phyloP scores from a whole-genome alignment of 495 filamentous ascomycete genomes.

The Talaromyces borbonicus region DNA sequence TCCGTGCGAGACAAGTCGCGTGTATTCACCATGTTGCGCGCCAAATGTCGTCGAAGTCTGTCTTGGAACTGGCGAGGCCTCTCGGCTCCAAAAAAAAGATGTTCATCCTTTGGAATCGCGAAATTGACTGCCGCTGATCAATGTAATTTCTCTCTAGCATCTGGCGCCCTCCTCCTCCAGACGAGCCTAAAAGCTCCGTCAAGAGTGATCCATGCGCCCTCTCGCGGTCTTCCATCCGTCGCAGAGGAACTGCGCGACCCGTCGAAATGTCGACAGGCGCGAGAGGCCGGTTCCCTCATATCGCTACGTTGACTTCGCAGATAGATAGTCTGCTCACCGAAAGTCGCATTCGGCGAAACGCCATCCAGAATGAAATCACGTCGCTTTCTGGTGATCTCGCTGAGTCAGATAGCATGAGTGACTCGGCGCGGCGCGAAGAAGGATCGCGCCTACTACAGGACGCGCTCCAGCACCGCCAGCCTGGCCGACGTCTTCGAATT shows the following conservation, averaged over 20 bases:
- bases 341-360: no score
- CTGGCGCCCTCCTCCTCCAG: conserved; percentile 43
- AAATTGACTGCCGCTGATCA: conserved; percentile 5
- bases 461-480: conserved; percentile 22
- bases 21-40: no score
- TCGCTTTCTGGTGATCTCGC: background rate
- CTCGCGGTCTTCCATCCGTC: conserved; percentile 65
- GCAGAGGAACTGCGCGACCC: conserved; percentile 35
- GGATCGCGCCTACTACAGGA: conserved; percentile 21
- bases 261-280: conserved; percentile 15
- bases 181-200: conserved; percentile 41
- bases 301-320: conserved; percentile 16
- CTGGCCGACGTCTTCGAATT: conserved; percentile 24
- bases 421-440: conserved; percentile 25
- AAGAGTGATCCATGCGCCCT: conserved; percentile 49
- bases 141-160: no score
- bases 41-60: no score
- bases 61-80: no score
- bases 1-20: conserved; percentile 10
- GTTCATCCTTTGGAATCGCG: no score
- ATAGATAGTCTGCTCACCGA: background rate
- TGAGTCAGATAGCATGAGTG: background rate
- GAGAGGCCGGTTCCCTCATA: conserved; percentile 15
- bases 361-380: no score
- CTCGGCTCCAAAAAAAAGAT: no score